A percentile compares a stretch with the other conserved stretches of the same genome.
Evolutionary conservation across 768 basidiomycete species (phyloP).

Genomic region (Mycena haematopus): DNA sequence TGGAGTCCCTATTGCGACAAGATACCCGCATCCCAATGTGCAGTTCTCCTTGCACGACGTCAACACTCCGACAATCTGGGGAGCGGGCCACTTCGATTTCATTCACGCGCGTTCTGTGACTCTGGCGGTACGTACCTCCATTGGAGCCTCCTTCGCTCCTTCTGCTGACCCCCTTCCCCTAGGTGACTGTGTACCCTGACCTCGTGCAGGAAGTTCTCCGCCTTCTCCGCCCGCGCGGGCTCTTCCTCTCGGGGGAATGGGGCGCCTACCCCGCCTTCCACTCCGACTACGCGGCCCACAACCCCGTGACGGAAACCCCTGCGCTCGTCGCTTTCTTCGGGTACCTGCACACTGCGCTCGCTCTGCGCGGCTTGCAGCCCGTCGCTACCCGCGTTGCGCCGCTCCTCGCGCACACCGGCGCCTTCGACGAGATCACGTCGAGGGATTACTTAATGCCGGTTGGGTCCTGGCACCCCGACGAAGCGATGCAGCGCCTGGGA

Average conservation of each 20-base stretch:
- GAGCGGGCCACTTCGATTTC: slow-evolving; percentile 62
- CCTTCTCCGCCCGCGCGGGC: slow-evolving; percentile 71
- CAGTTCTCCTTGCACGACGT: slow-evolving; percentile 73
- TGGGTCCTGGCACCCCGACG: slow-evolving; percentile 57
- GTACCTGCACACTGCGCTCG: slow-evolving; percentile 43
- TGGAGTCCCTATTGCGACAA: slow-evolving; percentile 74
- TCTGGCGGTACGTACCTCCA: slow-evolving; percentile 58
- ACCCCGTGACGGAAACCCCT: slow-evolving; percentile 47
- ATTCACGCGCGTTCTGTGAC: slow-evolving; percentile 68
- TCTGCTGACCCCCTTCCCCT: slow-evolving; percentile 22
- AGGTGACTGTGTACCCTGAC: slow-evolving; percentile 62
- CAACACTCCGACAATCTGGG: slow-evolving; percentile 57
- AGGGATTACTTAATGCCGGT: slow-evolving; percentile 54
- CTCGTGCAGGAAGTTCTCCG: slow-evolving; percentile 66
- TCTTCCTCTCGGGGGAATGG: slow-evolving; percentile 74
- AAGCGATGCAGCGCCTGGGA: slow-evolving; percentile 47
- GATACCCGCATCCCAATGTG: slow-evolving; percentile 65
- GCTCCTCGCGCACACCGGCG: slow-evolving; percentile 42
- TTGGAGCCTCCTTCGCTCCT: slow-evolving; percentile 7
- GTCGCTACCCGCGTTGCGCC: slow-evolving; percentile 45
- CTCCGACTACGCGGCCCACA: slow-evolving; percentile 35
- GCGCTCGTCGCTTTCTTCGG: slow-evolving; percentile 45
- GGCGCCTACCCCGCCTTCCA: slow-evolving; percentile 49
- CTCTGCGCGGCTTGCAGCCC: slow-evolving; percentile 44
- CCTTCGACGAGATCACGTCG: slow-evolving; percentile 50